phyloP scores from a whole-genome alignment of 257 asterid genomes.

The Salvia splendens region DNA sequence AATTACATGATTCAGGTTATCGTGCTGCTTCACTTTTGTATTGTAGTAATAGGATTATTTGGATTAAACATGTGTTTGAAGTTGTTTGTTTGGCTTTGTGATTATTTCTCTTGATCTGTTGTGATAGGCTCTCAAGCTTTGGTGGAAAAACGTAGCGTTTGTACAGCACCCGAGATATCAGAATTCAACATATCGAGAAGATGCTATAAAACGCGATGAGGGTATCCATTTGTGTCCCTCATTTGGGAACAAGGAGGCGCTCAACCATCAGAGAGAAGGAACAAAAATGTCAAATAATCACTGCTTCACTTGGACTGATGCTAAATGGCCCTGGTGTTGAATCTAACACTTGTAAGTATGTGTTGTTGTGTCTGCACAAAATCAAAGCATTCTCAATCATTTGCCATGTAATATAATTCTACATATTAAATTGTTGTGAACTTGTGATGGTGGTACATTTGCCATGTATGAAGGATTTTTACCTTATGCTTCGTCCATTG shows the following conservation, averaged over 20 bases:
- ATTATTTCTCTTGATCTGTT: constrained; percentile 14
- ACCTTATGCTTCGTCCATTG: no score
- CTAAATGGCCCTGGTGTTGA: constrained; percentile 96
- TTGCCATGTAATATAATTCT: background rate
- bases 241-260: constrained; percentile 27
- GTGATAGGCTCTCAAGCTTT: constrained; percentile 72
- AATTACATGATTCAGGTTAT: background rate
- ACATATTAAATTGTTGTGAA: constrained; percentile 2
- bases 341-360: constrained; percentile 16
- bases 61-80: background rate
- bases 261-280: constrained; percentile 34
- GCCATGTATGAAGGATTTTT: no score
- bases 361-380: background rate
- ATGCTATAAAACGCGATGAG: constrained; percentile 51
- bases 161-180: constrained; percentile 72
- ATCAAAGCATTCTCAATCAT: background rate
- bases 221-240: constrained; percentile 45
- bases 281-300: constrained; percentile 36
- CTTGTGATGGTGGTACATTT: no score
- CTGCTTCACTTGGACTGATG: constrained; percentile 76
- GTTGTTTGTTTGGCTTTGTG: constrained; percentile 14
- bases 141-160: constrained; percentile 82
- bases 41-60: background rate
- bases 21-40: background rate
- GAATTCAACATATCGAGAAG: constrained; percentile 57